A percentile compares a stretch with the other conserved stretches of the same genome.
phyloP scores from a whole-genome alignment of 2,329 filamentous ascomycete genomes.

The Colletotrichum plurivorum region DNA sequence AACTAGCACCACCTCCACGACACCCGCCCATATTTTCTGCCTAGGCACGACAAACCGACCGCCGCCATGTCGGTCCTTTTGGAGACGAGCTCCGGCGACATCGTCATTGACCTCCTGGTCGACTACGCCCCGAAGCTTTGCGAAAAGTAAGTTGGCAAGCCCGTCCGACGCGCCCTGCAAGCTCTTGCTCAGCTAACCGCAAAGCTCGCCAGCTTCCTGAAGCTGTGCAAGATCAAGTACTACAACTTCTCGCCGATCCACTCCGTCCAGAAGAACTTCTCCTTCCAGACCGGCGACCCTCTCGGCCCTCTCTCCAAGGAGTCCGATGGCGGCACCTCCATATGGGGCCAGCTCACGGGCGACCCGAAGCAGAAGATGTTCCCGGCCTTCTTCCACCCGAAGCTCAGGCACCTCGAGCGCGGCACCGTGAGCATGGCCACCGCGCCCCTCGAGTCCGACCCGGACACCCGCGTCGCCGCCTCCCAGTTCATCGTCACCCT shows the following conservation, averaged over 20 bases:
- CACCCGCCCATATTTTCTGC: neutral
- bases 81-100: slow-evolving; percentile 92
- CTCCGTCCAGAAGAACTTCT: slow-evolving; percentile 94
- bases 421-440: slow-evolving; percentile 99
- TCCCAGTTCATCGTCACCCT: slow-evolving; percentile 97
- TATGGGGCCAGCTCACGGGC: slow-evolving; percentile 87
- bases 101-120: slow-evolving; percentile 92
- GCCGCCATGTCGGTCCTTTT: slow-evolving; percentile 87
- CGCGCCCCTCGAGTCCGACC: slow-evolving; percentile 79
- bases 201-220: slow-evolving; percentile 83
- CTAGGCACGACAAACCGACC: neutral
- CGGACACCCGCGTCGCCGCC: slow-evolving; percentile 84
- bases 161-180: neutral
- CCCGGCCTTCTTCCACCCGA: slow-evolving; percentile 85
- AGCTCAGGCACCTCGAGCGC: slow-evolving; percentile 88
- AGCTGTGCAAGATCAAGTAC: slow-evolving; percentile 99
- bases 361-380: slow-evolving; percentile 81
- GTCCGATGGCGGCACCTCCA: slow-evolving; percentile 92
- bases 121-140: slow-evolving; percentile 92
- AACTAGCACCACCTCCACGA: neutral
- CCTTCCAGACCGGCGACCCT: slow-evolving; percentile 95
- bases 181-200: slow-evolving; percentile 63
- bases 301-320: slow-evolving; percentile 86
- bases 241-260: slow-evolving; percentile 98
- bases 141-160: slow-evolving; percentile 82